These are phyloP conservation scores for Teratosphaeriaceae sp. DNA, from an alignment of 2,329 filamentous ascomycete species.

Conservation along the genomic window DNA sequence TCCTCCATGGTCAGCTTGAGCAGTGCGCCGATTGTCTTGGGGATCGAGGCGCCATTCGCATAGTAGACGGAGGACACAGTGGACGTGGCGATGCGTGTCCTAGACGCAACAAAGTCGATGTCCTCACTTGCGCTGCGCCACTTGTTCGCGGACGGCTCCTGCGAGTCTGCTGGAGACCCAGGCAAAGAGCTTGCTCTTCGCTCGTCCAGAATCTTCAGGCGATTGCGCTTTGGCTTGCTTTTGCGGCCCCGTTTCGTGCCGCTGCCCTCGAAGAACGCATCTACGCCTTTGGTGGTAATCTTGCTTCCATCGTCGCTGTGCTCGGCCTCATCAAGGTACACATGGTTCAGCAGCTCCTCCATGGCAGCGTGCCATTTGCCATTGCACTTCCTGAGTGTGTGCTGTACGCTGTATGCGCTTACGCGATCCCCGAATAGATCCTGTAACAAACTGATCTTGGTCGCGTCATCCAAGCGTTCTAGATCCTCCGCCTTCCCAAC, in stretches of 20 bases:
- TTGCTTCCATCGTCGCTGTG: slow-evolving; percentile 40
- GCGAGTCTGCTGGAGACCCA: slow-evolving; percentile 19
- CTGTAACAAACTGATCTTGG: slow-evolving; percentile 57
- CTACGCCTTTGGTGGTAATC: slow-evolving; percentile 61
- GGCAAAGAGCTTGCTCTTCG: slow-evolving; percentile 19
- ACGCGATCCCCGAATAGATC: slow-evolving; percentile 64
- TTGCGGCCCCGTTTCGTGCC: slow-evolving; percentile 39
- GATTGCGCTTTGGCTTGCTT: slow-evolving; percentile 37
- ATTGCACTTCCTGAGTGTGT: slow-evolving; percentile 60
- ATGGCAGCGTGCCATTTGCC: slow-evolving; percentile 64
- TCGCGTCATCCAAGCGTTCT: slow-evolving; percentile 47
- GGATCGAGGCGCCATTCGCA: slow-evolving; percentile 48
- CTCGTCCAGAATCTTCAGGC: slow-evolving; percentile 24
- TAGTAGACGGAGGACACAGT: slow-evolving; percentile 54
- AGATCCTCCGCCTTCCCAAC: slow-evolving; percentile 26
- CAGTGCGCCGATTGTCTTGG: slow-evolving; percentile 50
- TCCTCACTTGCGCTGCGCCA: slow-evolving; percentile 54
- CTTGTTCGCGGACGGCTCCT: slow-evolving; percentile 37
- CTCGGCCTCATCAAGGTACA: slow-evolving; percentile 65
- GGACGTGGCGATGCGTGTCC: slow-evolving; percentile 41
- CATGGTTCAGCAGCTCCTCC: slow-evolving; percentile 72
- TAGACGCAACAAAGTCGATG: slow-evolving; percentile 53
- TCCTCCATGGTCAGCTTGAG: slow-evolving; percentile 42
- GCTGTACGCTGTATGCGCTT: slow-evolving; percentile 57
- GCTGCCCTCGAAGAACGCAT: slow-evolving; percentile 62